Evolutionary conservation across 176 grass and related monocot genomes (phyloP).

Genomic region (Alopecurus myosuroides): DNA sequence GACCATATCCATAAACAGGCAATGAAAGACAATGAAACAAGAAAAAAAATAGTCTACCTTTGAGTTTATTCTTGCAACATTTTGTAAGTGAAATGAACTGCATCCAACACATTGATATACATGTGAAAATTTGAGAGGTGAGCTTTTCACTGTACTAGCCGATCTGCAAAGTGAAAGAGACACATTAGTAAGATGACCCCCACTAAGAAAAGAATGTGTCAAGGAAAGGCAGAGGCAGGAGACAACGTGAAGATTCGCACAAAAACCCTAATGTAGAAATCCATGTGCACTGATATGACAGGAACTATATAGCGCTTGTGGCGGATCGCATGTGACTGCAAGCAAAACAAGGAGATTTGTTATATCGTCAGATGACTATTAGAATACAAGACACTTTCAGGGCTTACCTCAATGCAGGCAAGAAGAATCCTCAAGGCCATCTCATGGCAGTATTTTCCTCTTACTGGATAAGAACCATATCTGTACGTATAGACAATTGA

Average conservation of each 20-base stretch:
- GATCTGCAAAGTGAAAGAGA: conserved; percentile 51
- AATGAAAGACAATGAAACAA: background rate
- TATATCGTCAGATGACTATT: background rate
- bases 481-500: conserved; percentile 33
- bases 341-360: conserved; percentile 15
- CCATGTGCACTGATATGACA: conserved; percentile 81
- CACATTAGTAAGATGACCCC: background rate
- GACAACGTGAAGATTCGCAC: conserved; percentile 77
- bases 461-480: conserved; percentile 86
- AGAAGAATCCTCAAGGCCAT: conserved; percentile 95
- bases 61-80: conserved; percentile 54
- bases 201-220: background rate
- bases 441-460: conserved; percentile 90
- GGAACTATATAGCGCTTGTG: conserved; percentile 87
- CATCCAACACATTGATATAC: conserved; percentile 85
- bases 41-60: conserved; percentile 39
- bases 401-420: conserved; percentile 69
- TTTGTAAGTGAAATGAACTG: conserved; percentile 79
- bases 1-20: conserved; percentile 14
- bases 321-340: conserved; percentile 81
- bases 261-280: conserved; percentile 95
- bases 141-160: conserved; percentile 60
- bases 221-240: conserved; percentile 16
- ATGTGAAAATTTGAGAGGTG: conserved; percentile 80
- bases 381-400: background rate